phyloP scores from a whole-genome alignment of 2,329 filamentous ascomycete genomes.

The Lasiodiplodia hormozganensis region DNA sequence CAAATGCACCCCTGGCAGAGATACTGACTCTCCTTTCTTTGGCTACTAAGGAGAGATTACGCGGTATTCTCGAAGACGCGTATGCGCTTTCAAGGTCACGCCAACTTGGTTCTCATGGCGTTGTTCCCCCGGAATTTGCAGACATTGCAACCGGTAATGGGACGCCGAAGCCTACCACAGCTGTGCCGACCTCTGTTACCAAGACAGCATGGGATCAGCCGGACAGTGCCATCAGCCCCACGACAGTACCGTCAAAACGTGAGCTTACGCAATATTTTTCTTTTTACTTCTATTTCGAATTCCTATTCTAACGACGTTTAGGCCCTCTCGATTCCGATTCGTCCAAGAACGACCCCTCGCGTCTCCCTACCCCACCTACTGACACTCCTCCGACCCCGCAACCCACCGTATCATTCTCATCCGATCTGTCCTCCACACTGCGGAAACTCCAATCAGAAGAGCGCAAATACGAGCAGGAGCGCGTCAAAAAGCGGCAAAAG shows the following conservation, averaged over 20 bases:
- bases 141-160: slow-evolving; percentile 69
- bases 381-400: slow-evolving; percentile 56
- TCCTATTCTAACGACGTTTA: slow-evolving; percentile 47
- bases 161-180: slow-evolving; percentile 44
- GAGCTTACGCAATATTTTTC: slow-evolving; percentile 42
- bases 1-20: slow-evolving; percentile 76
- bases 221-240: slow-evolving; percentile 62
- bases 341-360: slow-evolving; percentile 39
- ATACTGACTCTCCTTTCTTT: slow-evolving; percentile 84
- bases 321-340: slow-evolving; percentile 34
- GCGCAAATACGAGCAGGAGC: slow-evolving; percentile 46
- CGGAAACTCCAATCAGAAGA: slow-evolving; percentile 59
- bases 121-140: slow-evolving; percentile 77
- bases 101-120: slow-evolving; percentile 79
- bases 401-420: slow-evolving; percentile 60
- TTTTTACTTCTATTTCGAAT: background rate
- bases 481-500: slow-evolving; percentile 53
- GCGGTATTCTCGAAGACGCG: slow-evolving; percentile 79
- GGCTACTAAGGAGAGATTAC: slow-evolving; percentile 79
- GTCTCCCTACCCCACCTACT: slow-evolving; percentile 55
- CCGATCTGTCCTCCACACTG: slow-evolving; percentile 69
- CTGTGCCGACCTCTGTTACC: slow-evolving; percentile 45
- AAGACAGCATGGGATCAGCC: slow-evolving; percentile 50
- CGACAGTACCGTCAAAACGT: slow-evolving; percentile 67
- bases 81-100: slow-evolving; percentile 73